A percentile compares a stretch with the other conserved stretches of the same genome.
phyloP scores from a whole-genome alignment of 306 rosid species.

The Prunus mume region DNA sequence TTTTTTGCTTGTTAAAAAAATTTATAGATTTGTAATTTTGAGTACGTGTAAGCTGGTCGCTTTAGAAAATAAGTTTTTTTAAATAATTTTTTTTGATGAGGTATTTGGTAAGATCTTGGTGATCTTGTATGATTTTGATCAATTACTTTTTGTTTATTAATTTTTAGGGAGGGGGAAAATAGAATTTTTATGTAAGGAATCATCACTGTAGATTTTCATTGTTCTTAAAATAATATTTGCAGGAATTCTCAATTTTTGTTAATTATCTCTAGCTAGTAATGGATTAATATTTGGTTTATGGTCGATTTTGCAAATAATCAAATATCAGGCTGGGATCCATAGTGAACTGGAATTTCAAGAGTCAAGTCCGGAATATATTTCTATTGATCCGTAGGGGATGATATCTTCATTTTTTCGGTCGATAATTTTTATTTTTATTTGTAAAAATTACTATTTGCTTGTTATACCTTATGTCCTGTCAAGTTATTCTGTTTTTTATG shows the following conservation, averaged over 20 bases:
- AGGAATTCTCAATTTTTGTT: background rate
- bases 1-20: background rate
- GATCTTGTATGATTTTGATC: background rate
- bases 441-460: background rate
- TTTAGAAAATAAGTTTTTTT: background rate
- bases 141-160: background rate
- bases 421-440: background rate
- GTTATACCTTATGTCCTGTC: too few relatives aligned
- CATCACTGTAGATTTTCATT: background rate
- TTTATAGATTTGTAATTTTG: background rate
- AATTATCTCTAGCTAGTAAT: background rate
- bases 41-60: background rate
- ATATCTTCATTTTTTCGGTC: background rate
- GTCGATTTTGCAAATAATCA: background rate
- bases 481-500: background rate
- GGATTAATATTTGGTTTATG: background rate
- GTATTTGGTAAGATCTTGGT: conserved; percentile 6
- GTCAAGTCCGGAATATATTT: background rate
- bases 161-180: background rate
- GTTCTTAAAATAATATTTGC: background rate
- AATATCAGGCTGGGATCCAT: background rate
- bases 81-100: background rate
- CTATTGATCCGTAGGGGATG: background rate
- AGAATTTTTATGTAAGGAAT: background rate
- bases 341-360: background rate